Evolutionary conservation across 1,284 basidiomycete genomes (phyloP), one percentile per base, ranked within the genome.

Genomic region (Ganoderma sinense): DNA sequence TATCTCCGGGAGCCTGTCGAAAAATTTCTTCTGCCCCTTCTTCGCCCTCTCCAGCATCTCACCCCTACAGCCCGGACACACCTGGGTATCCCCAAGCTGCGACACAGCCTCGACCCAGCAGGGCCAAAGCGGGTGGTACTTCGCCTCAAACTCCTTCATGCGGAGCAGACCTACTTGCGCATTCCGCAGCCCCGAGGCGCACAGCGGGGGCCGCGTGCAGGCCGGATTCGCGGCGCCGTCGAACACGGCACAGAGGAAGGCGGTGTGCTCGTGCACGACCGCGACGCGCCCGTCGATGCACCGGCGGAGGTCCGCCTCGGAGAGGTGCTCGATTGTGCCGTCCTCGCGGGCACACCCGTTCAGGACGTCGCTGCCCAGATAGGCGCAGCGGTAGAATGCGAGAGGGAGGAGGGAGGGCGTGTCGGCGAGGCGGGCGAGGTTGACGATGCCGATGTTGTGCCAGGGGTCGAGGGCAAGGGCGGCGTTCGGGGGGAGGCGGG

Each of bases 291-390:
- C 64, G 39, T 64, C 56, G n/a, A 72, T 18, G 31, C 68, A 69
- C 2, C 36, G 59, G 1, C 40, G 11, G 18, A 69, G 36, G 45
- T 72, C 68, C 2, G 36, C 40, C 1, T n/a, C 7, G 13, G 7
- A 23, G 18, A 72, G 64, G 4, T 40, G 29, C 55, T 66, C 66
- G 0, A 61, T 29, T 0, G 62, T 39, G 4, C 71, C 71, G 36
- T 68, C 69, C 8, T 66, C 71, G 31, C 55, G 66, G 11, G 2
- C 51, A 56, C 59, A 69, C 0, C 71, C 71, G 23, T 69, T 43
- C 7, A 70, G 4, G 2, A 70, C 10, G 6, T 20, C 29, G 8
- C 40, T n/a, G 2, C 41, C 61, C 4, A 68, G 64, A 0, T 6
- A 23, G n/a, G 33, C 53, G 58, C 71, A 72, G 7, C 20, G 13